Evolutionary conservation across 2,329 filamentous ascomycete species (phyloP).

Genomic region (Diaporthe citrichinensis): DNA sequence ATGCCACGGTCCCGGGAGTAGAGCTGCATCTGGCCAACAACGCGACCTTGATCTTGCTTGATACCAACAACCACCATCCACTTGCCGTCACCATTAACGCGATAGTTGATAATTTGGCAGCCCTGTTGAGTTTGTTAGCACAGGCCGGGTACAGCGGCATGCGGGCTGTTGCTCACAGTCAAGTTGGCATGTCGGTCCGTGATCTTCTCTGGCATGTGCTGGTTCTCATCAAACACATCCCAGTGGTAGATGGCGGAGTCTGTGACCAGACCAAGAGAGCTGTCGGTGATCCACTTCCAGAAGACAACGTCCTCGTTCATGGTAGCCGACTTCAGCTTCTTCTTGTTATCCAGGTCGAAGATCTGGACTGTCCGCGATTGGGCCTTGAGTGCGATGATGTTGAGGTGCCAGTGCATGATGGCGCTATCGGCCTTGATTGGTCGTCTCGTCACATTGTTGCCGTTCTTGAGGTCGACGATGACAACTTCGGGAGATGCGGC

Average conservation of each 20-base stretch:
- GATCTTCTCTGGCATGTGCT: slow-evolving; percentile 86
- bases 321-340: slow-evolving; percentile 95
- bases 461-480: slow-evolving; percentile 97
- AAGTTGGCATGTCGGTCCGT: slow-evolving; percentile 96
- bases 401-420: slow-evolving; percentile 98
- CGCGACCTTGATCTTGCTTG: slow-evolving; percentile 90
- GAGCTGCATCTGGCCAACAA: slow-evolving; percentile 96
- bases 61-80: slow-evolving; percentile 99
- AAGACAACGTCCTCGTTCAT: slow-evolving; percentile 99
- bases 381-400: slow-evolving; percentile 97
- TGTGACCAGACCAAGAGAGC: slow-evolving; percentile 89
- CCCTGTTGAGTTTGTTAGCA: slow-evolving; percentile 66
- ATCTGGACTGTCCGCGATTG: slow-evolving; percentile 96
- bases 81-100: slow-evolving; percentile 93
- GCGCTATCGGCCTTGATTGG: slow-evolving; percentile 99
- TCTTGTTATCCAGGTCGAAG: slow-evolving; percentile 93
- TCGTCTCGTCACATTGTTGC: slow-evolving; percentile 93
- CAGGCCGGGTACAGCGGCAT: background rate
- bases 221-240: slow-evolving; percentile 91
- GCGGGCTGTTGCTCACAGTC: slow-evolving; percentile 67
- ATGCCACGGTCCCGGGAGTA: slow-evolving; percentile 97
- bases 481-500: slow-evolving; percentile 91
- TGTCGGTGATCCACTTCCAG: slow-evolving; percentile 99
- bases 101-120: slow-evolving; percentile 99
- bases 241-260: slow-evolving; percentile 95